Evolutionary conservation across 441 rosid genomes (phyloP).

Genomic region (Dalechampia spathulata): DNA sequence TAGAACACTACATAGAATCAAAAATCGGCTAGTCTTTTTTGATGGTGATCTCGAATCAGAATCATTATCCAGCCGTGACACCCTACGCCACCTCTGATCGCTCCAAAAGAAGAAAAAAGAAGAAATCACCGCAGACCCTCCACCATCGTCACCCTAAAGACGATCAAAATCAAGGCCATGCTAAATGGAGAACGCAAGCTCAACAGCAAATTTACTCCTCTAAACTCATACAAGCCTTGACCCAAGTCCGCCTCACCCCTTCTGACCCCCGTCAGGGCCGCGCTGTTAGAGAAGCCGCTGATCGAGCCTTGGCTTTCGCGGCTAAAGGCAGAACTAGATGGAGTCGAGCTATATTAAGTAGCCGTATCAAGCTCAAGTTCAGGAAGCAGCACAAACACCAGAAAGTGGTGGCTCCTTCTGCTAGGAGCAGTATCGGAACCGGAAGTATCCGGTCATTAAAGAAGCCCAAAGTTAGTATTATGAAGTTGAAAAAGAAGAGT

Average conservation of each 20-base stretch:
- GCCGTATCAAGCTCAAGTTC: constrained; percentile 69
- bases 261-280: constrained; percentile 47
- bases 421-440: constrained; percentile 2
- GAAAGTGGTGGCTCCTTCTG: constrained; percentile 20
- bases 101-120: constrained; percentile 54
- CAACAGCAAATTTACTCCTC: constrained; percentile 78
- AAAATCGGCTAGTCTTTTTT: background rate
- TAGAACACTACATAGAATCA: background rate
- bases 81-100: constrained; percentile 39
- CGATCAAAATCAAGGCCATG: constrained; percentile 25
- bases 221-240: constrained; percentile 61
- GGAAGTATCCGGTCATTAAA: constrained; percentile 39
- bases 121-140: constrained; percentile 34
- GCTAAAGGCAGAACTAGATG: constrained; percentile 80
- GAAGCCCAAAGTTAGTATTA: constrained; percentile 59
- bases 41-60: constrained; percentile 37
- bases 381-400: constrained; percentile 48
- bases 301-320: constrained; percentile 62
- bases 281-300: constrained; percentile 81
- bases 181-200: constrained; percentile 71
- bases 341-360: constrained; percentile 86
- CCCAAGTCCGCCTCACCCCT: constrained; percentile 42
- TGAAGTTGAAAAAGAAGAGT: constrained; percentile 48
- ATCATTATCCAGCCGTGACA: constrained; percentile 27
- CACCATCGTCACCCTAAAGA: constrained; percentile 21